Evolutionary conservation across 164 flowering plant genomes (phyloP).

Genomic region (Macadamia integrifolia): DNA sequence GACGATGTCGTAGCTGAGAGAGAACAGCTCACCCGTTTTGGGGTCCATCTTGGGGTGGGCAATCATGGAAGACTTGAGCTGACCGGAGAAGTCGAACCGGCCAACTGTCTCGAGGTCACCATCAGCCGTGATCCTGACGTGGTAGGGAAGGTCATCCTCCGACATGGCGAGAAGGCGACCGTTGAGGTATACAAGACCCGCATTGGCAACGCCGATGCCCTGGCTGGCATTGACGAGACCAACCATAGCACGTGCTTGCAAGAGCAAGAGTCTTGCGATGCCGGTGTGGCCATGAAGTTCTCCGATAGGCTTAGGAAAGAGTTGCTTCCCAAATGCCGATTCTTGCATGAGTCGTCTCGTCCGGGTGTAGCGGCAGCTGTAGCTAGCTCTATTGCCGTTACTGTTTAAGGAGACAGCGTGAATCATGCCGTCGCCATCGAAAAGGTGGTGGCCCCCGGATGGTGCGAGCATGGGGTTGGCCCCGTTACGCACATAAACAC

Average conservation of each 20-base stretch:
- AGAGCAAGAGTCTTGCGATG: constrained; percentile 31
- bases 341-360: constrained; percentile 38
- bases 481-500: constrained; percentile 40
- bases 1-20: constrained; percentile 45
- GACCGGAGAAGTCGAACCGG: constrained; percentile 39
- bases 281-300: constrained; percentile 52
- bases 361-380: constrained; percentile 39
- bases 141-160: constrained; percentile 54
- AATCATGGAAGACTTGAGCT: constrained; percentile 35
- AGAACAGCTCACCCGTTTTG: constrained; percentile 38
- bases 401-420: constrained; percentile 33
- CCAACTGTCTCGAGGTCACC: constrained; percentile 50
- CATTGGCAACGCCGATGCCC: constrained; percentile 49
- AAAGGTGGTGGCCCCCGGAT: constrained; percentile 38
- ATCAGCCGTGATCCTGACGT: constrained; percentile 23
- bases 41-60: constrained; percentile 70
- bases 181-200: constrained; percentile 41
- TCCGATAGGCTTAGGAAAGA: constrained; percentile 41
- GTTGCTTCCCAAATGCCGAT: constrained; percentile 17
- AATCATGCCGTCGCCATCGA: constrained; percentile 55
- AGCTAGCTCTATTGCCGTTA: constrained; percentile 17
- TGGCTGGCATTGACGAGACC: constrained; percentile 26
- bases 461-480: constrained; percentile 40
- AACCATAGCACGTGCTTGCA: constrained; percentile 27
- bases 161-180: constrained; percentile 49